Base-by-base conservation (phyloP, 192 early-diverging fungal genomes). In the Podochytrium sp. region DNA sequence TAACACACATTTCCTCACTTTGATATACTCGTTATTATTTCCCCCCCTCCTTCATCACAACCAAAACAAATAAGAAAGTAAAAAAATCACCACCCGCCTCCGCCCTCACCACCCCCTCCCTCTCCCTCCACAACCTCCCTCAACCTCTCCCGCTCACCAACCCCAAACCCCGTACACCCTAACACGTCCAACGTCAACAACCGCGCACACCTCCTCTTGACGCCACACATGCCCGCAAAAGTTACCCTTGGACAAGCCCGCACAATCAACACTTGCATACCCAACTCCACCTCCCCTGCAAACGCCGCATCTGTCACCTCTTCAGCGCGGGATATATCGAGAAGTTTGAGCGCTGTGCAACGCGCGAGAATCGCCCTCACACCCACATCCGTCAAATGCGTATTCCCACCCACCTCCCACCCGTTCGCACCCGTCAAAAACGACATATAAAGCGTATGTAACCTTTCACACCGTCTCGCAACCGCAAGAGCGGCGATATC, bases 371-470 rank as follows among this genome's bases (percentile, higher is more conserved):
- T 3, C n/a, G 61, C 64, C 5, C 37, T 4, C n/a, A 78, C 71
- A 14, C 76, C 76, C 1, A 65, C 53, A 74, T 66, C 57, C 34
- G 71, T 67, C 3, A 66, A 33, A 69, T 33, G 33, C 30, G 30
- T 34, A 10, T 7, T 55, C 20, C 40, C 68, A 66, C 29, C 42
- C 12, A 7, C n/a, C 1, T 10, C 40, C 1, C 20, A 16, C 18
- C 37, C 33, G 14, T 27, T 29, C 7, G 29, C 29, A 3, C 16
- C 38, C 1, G 59, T 42, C 50, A 78, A 30, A 63, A 78, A 78
- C 20, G 61, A 40, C 63, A 72, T 65, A 39, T 78, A 78, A 10
- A 75, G 50, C 0, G 76, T 78, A 52, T 78, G 76, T 23, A 78
- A 25, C 23, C 41, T 14, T 27, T 5, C 18, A 55, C 71, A 78